Evolutionary conservation across 2,329 filamentous ascomycete species (phyloP).

Genomic region (Emericellopsis cladophorae): DNA sequence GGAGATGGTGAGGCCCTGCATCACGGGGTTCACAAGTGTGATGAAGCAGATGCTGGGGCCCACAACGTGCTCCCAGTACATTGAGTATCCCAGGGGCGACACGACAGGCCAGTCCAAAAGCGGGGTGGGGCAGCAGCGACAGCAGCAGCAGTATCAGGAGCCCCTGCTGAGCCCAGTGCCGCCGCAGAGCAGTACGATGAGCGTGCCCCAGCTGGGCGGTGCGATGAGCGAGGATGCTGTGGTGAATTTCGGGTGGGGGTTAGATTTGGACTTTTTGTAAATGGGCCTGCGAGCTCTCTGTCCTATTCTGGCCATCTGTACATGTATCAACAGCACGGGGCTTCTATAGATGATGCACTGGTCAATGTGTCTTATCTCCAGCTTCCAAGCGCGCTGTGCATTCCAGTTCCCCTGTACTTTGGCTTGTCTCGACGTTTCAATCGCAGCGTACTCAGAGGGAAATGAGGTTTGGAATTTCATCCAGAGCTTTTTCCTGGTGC

Average conservation of each 20-base stretch:
- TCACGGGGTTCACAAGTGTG: neutral
- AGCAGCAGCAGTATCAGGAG: neutral
- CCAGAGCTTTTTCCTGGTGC: too few species aligned
- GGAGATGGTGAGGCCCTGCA: neutral
- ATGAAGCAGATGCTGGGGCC: slow-evolving; percentile 1
- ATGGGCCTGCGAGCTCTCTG: too few species aligned
- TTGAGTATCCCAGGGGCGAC: neutral
- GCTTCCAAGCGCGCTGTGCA: too few species aligned
- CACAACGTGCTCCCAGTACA: neutral
- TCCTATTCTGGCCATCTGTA: too few species aligned
- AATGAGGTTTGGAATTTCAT: too few species aligned
- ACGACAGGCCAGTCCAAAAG: neutral
- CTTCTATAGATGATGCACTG: too few species aligned
- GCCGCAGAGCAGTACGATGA: neutral
- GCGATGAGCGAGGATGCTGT: neutral
- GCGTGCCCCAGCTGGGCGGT: neutral
- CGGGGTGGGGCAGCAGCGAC: neutral
- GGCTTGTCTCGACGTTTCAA: too few species aligned
- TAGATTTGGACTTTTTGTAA: neutral
- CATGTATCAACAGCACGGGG: too few species aligned
- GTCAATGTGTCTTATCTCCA: too few species aligned
- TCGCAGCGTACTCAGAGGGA: too few species aligned
- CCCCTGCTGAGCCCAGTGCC: neutral
- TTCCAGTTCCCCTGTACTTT: too few species aligned
- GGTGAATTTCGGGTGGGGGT: neutral